Evolutionary conservation across 2,329 filamentous ascomycete genomes (phyloP), one percentile per base, ranked within the genome.

Genomic region (Penicillium sp.): DNA sequence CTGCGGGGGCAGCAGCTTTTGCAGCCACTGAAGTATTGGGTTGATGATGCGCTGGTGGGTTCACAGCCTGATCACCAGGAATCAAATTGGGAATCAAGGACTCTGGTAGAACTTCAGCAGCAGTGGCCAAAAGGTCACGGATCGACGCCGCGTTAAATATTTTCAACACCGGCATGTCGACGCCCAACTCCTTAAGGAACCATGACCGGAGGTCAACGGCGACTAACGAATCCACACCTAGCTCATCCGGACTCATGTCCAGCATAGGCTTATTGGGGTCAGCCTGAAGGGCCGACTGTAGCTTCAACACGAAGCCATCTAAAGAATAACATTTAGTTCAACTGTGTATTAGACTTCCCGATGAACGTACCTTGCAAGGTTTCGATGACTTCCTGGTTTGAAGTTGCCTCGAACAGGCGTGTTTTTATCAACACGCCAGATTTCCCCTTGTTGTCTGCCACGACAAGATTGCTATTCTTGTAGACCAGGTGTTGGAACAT

Each of bases 131-230:
- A 23, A 68, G 50, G 21, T 68, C 62, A 6, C 50, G 58, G 37
- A 68, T 51, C 0, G 65, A 67, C 4, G 57, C 58, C 3, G 60
- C 63, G 19, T 67, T 64, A 41, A 69, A 62, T 6, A 70, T 66
- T 25, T 68, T 69, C 17, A 70, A 49, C 2, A 69, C 64, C 2
- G 67, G 59, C 25, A 70, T 58, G n/a, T 69, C 63, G 1, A 67
- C 62, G 2, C 57, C 52, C 2, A 69, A 45, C 35, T 68, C 64
- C 40, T 62, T 67, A 6, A 62, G 29, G 47, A 70, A 66, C 65
- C 67, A 70, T 5, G 64, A 67, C 4, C 68, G 63, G 13, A 70
- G 52, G 23, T 70, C 68, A 21, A 70, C 66, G 3, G 67, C 68
- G 6, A 66, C 54, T 15, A 69, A 56, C 2, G 67, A 69, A 38